Conservation (phyloP, 2,329 filamentous ascomycete species). For the Diaporthe citri region DNA sequence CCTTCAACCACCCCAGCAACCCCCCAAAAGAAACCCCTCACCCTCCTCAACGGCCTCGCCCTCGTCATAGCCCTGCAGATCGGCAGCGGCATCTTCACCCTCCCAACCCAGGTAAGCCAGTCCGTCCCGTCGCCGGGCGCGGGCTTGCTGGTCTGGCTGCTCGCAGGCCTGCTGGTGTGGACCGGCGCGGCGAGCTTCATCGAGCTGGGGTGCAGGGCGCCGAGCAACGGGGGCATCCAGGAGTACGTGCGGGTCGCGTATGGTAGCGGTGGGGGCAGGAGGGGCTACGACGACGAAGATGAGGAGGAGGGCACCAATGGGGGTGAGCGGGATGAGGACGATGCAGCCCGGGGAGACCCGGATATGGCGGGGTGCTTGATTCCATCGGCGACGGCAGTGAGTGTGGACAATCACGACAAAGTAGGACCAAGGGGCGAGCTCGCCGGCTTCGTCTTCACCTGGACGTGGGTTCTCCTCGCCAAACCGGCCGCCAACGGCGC, state of each 20-base stretch:
- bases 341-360: no score
- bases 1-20: neutral
- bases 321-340: neutral
- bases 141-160: conserved; percentile 56
- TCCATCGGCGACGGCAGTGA: neutral
- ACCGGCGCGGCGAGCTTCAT: conserved; percentile 61
- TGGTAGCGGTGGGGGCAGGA: conserved; percentile 42
- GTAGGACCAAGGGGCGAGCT: conserved; percentile 46
- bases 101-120: conserved; percentile 56
- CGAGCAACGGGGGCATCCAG: conserved; percentile 60
- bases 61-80: conserved; percentile 61
- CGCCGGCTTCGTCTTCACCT: conserved; percentile 57
- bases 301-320: neutral
- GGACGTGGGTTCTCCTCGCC: conserved; percentile 58
- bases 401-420: neutral
- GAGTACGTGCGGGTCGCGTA: conserved; percentile 57
- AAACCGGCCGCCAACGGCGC: conserved; percentile 60
- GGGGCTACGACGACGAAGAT: neutral
- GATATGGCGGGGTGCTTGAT: neutral
- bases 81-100: conserved; percentile 61
- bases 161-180: conserved; percentile 60
- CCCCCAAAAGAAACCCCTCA: conserved; percentile 36
- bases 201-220: conserved; percentile 59
- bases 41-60: conserved; percentile 51
- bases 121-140: conserved; percentile 57